These are phyloP conservation scores for Trapa bicornis DNA, from an alignment of 345 rosid genomes.

Conservation along the genomic window DNA sequence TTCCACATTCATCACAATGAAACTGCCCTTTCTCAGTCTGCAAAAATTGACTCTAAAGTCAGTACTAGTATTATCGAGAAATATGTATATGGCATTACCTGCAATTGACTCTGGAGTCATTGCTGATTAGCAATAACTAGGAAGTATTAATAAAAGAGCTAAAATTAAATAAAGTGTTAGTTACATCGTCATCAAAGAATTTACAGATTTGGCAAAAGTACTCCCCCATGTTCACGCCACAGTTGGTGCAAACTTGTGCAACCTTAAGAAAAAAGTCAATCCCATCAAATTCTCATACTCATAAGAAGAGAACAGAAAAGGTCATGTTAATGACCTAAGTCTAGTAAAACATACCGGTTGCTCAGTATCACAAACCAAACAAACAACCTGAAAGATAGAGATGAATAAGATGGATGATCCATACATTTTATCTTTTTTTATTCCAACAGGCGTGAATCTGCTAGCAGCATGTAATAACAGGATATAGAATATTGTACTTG, in stretches of 20 bases:
- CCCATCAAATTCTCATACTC: not conserved
- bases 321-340: conserved; percentile 4
- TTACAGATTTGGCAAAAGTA: conserved; percentile 83
- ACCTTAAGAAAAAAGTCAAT: conserved; percentile 26
- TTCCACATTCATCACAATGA: conserved; percentile 95
- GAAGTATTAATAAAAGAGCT: not conserved
- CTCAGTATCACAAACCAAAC: conserved; percentile 90
- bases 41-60: conserved; percentile 3
- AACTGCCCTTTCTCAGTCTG: conserved; percentile 68
- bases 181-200: conserved; percentile 91
- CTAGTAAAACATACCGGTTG: conserved; percentile 56
- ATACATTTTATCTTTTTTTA: not conserved
- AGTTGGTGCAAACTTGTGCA: conserved; percentile 71
- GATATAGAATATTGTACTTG: conserved; percentile 23
- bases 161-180: not conserved
- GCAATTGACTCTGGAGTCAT: not conserved
- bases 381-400: conserved; percentile 46
- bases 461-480: not conserved
- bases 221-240: conserved; percentile 98
- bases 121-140: not conserved
- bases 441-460: not conserved
- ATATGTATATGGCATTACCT: not conserved
- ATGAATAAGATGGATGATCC: conserved; percentile 9
- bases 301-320: not conserved
- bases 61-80: not conserved